These are phyloP conservation scores for Nicotiana paniculata DNA, from an alignment of 257 asterid species.

Conservation along the genomic window DNA sequence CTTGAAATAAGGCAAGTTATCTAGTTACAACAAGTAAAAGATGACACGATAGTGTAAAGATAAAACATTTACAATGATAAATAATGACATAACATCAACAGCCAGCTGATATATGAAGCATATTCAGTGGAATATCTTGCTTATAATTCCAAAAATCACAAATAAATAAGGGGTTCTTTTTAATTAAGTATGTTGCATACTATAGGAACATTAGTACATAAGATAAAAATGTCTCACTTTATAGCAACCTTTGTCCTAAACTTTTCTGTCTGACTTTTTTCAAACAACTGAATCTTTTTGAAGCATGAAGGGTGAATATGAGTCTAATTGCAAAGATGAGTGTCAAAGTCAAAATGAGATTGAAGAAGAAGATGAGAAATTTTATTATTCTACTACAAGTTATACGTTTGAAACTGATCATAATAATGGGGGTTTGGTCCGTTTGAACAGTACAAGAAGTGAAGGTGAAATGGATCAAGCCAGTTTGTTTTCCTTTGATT, in stretches of 20 bases:
- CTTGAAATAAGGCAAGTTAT: too few species aligned
- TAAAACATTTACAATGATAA: too few species aligned
- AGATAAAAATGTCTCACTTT: constrained; percentile 1
- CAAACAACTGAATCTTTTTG: not conserved
- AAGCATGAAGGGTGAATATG: not conserved
- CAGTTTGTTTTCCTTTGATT: constrained; percentile 25
- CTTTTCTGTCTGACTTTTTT: not conserved
- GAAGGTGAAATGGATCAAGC: constrained; percentile 9
- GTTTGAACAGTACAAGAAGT: too few species aligned
- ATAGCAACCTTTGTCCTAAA: not conserved
- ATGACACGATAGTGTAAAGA: too few species aligned
- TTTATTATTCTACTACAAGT: not conserved
- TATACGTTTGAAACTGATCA: not conserved
- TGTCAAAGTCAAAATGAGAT: not conserved
- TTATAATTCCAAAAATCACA: too few species aligned
- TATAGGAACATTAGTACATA: not conserved
- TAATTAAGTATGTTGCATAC: not conserved
- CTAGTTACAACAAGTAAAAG: too few species aligned
- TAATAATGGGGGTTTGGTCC: not conserved
- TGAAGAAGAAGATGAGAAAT: not conserved
- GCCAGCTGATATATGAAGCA: too few species aligned
- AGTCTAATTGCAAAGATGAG: not conserved
- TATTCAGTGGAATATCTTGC: too few species aligned
- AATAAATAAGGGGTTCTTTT: too few species aligned
- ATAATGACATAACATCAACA: too few species aligned